Percentiles rank a stretch among this genome's conserved stretches.
These are phyloP conservation scores for Boechera stricta DNA, from an alignment of 345 rosid species.

Conservation along the genomic window DNA sequence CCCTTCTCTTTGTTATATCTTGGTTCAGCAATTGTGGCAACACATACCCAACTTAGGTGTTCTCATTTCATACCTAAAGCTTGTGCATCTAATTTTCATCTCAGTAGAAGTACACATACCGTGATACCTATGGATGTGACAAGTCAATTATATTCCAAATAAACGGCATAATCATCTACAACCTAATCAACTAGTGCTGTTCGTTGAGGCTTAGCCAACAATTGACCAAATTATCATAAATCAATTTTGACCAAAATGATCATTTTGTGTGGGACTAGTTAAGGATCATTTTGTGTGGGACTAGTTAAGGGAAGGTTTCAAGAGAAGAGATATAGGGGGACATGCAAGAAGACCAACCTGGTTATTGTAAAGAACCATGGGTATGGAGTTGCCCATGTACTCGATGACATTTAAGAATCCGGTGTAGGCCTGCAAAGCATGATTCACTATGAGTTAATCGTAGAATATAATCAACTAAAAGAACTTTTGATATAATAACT, in stretches of 20 bases:
- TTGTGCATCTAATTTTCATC: conserved; percentile 14
- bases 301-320: background rate
- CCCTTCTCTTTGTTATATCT: background rate
- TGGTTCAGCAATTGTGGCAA: background rate
- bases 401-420: conserved; percentile 79
- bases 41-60: conserved; percentile 2
- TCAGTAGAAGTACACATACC: background rate
- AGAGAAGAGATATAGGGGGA: conserved; percentile 10
- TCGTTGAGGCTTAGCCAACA: conserved; percentile 7
- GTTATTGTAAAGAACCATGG: conserved; percentile 73
- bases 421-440: conserved; percentile 79
- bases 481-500: conserved; percentile 12
- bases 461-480: background rate
- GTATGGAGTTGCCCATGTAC: conserved; percentile 63
- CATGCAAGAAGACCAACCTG: conserved; percentile 61
- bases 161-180: conserved; percentile 8
- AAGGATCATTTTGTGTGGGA: background rate
- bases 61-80: conserved; percentile 1
- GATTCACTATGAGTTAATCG: conserved; percentile 3
- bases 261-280: background rate
- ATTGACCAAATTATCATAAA: background rate
- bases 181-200: conserved; percentile 21
- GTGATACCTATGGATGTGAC: conserved; percentile 8
- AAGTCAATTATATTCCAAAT: background rate
- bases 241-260: conserved; percentile 5